Percentiles rank a stretch among this genome's conserved stretches.
These are phyloP conservation scores for Mortierella polycephala DNA, from an alignment of 371 early-diverging fungal genomes.

Conservation along the genomic window DNA sequence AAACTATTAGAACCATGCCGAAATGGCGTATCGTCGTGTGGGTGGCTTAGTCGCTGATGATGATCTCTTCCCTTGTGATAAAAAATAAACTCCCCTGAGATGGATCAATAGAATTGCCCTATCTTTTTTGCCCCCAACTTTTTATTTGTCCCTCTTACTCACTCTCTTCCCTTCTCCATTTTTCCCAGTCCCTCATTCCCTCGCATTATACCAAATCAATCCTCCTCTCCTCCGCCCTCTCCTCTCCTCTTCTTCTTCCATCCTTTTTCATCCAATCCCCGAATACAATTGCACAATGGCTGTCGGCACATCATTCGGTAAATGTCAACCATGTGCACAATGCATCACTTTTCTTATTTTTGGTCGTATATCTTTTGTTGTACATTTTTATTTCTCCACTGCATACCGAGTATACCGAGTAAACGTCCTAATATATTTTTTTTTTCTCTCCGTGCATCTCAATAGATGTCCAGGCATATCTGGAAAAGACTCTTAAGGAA, in stretches of 20 bases:
- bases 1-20: no score
- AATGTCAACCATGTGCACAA: not conserved
- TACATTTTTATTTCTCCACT: not conserved
- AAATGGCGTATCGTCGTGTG: no score
- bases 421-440: not conserved
- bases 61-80: no score
- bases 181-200: not conserved
- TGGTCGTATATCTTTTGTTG: not conserved
- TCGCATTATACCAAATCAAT: not conserved
- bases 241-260: not conserved
- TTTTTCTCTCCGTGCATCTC: not conserved
- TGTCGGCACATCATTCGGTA: not conserved
- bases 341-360: not conserved
- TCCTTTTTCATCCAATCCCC: not conserved
- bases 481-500: slow-evolving; percentile 77
- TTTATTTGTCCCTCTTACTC: not conserved
- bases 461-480: slow-evolving; percentile 71
- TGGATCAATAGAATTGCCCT: no score
- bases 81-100: no score
- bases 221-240: not conserved
- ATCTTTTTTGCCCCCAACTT: not conserved
- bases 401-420: not conserved
- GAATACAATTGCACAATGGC: no score
- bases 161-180: not conserved
- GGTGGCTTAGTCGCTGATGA: no score